Evolutionary conservation across 2,329 filamentous ascomycete genomes (phyloP).

Genomic region (Elsinoe fawcettii): DNA sequence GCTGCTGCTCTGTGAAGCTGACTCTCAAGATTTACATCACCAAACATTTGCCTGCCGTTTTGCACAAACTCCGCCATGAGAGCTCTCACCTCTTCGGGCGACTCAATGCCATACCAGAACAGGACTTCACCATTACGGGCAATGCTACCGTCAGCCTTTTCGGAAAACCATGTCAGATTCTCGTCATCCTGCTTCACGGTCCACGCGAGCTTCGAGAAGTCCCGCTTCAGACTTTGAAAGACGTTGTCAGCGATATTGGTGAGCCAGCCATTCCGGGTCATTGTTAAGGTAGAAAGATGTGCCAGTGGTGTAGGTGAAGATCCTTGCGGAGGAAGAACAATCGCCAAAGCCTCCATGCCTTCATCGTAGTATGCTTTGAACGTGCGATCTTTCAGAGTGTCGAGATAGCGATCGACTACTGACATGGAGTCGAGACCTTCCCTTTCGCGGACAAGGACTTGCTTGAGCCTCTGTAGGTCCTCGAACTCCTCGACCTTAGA

Average conservation of each 20-base stretch:
- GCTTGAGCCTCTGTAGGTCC: conserved; percentile 69
- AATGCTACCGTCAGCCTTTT: conserved; percentile 89
- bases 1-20: conserved; percentile 71
- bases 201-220: conserved; percentile 85
- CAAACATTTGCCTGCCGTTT: conserved; percentile 78
- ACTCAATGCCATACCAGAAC: conserved; percentile 91
- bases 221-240: conserved; percentile 87
- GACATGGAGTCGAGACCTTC: conserved; percentile 73
- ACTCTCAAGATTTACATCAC: conserved; percentile 81
- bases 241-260: conserved; percentile 94
- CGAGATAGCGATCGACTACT: conserved; percentile 79
- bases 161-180: conserved; percentile 96
- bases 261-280: conserved; percentile 90
- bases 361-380: conserved; percentile 96
- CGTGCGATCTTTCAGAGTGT: conserved; percentile 64
- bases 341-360: conserved; percentile 81
- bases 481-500: conserved; percentile 65
- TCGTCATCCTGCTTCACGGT: conserved; percentile 95
- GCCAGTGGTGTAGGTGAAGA: conserved; percentile 61
- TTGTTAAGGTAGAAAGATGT: conserved; percentile 81
- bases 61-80: conserved; percentile 79
- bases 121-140: conserved; percentile 73
- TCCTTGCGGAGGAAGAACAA: conserved; percentile 68
- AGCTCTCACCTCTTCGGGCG: conserved; percentile 69
- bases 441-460: conserved; percentile 71